Conservation (phyloP, 192 early-diverging fungal genomes). For the Coemansia sp. region DNA sequence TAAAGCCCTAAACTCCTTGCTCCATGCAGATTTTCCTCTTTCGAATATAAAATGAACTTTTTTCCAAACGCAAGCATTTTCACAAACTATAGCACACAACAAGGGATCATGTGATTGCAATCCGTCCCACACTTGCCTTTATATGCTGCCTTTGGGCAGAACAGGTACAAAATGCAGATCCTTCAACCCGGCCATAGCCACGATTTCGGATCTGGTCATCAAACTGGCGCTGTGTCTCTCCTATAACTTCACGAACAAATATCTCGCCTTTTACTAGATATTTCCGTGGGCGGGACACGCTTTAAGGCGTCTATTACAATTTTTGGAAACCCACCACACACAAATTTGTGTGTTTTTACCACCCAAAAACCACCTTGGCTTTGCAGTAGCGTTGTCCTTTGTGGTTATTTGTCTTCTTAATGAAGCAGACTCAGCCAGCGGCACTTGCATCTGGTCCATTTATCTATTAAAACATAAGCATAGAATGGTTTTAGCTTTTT, state of each 20-base stretch:
- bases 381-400: no score
- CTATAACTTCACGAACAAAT: constrained; percentile 23
- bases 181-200: not conserved
- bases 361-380: no score
- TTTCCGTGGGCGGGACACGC: constrained; percentile 29
- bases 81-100: not conserved
- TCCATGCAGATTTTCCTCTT: not conserved
- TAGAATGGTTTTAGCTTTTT: no score
- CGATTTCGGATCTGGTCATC: not conserved
- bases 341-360: not conserved
- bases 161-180: not conserved
- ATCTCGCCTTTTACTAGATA: constrained; percentile 37
- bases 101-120: not conserved
- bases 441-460: no score
- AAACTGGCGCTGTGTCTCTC: constrained; percentile 24
- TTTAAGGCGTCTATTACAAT: constrained; percentile 13
- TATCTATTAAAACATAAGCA: no score
- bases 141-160: not conserved
- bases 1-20: not conserved
- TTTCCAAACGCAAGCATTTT: not conserved
- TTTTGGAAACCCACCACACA: constrained; percentile 25
- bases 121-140: not conserved
- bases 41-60: not conserved
- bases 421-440: no score
- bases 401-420: no score